Evolutionary conservation across 75 land plant genomes (phyloP), one percentile per base, ranked within the genome.

Genomic region (Chamaecyparis obtusa): DNA sequence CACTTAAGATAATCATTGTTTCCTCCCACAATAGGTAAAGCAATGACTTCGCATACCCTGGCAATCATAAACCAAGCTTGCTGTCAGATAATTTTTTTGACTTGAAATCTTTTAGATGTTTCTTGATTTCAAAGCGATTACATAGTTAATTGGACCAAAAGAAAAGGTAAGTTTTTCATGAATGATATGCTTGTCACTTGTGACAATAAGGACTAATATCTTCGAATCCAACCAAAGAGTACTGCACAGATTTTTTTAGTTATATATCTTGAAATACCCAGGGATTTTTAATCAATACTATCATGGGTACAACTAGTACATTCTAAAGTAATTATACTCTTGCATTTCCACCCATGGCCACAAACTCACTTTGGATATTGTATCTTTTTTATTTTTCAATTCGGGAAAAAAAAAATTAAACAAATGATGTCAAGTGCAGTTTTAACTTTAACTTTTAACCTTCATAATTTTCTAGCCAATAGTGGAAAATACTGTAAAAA

Each of bases 1-100:
- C 99, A 98, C 89, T 98, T 96, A 77, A 98, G 84, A 77, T 98
- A 96, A 83, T 86, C 91, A 36, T 82, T 77, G 83, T 92, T 94
- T 46, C 99, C 99, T 48, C 99, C 99, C 49, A 87, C 88, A 85
- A 98, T 98, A 30, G 99, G 99, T 88, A 96, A 85, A 39, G 99
- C 90, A 83, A 98, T 96, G 30, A 96, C 99, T 83, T 98, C 99
- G 30, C 99, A 97, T 33, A 95, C 91, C 27, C 99, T 98, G 91
- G 64, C 54, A 83, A 84, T 44, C 54, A 79, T 37, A 90, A 89
- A 79, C 57, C 60, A 54, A 27, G 69, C 11, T 43, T 43, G 51
- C 48, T n/a, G 30, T 44, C 83, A 81, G 51, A 81, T 51, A 37
- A 48, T 27, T 80, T 36, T 60, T 67, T 36, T 64, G 78, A 74